Conservation (phyloP, 2,329 filamentous ascomycete genomes). For the Cordyceps cicadae region DNA sequence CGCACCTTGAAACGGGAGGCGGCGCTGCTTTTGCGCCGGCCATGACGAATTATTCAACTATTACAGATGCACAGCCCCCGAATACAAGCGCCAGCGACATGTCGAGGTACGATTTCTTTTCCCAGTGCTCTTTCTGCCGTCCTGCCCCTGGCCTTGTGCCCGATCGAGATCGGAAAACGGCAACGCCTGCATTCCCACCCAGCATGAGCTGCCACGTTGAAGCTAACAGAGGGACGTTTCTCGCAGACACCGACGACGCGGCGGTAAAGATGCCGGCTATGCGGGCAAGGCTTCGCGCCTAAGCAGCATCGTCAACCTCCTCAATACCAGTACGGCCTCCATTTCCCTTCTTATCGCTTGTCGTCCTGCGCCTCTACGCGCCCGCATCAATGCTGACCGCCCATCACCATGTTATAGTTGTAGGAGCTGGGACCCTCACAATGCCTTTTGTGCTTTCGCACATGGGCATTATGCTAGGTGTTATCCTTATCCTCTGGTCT, state of each 20-base stretch:
- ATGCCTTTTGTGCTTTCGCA: slow-evolving; percentile 94
- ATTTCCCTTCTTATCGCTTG: neutral
- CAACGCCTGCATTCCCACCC: neutral
- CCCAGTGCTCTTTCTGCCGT: neutral
- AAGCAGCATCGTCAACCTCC: slow-evolving; percentile 87
- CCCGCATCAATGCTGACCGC: slow-evolving; percentile 13
- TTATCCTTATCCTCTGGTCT: slow-evolving; percentile 83
- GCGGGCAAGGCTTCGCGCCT: slow-evolving; percentile 74
- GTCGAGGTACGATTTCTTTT: slow-evolving; percentile 32
- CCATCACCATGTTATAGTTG: slow-evolving; percentile 46
- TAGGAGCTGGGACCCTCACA: slow-evolving; percentile 88
- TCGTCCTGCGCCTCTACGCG: neutral
- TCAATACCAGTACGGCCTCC: slow-evolving; percentile 74
- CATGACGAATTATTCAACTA: slow-evolving; percentile 49
- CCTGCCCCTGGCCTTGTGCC: neutral
- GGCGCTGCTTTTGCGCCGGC: slow-evolving; percentile 18
- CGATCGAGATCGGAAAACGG: neutral
- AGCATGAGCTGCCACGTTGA: neutral
- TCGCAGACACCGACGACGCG: slow-evolving; percentile 47
- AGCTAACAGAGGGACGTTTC: slow-evolving; percentile 11
- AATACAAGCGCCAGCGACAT: slow-evolving; percentile 36
- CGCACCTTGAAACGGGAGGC: slow-evolving; percentile 12
- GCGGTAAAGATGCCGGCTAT: slow-evolving; percentile 60
- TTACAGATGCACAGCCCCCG: slow-evolving; percentile 40
- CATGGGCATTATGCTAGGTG: slow-evolving; percentile 84